Conservation (phyloP, 1,284 basidiomycete genomes). For the Microbotryum intermedium region DNA sequence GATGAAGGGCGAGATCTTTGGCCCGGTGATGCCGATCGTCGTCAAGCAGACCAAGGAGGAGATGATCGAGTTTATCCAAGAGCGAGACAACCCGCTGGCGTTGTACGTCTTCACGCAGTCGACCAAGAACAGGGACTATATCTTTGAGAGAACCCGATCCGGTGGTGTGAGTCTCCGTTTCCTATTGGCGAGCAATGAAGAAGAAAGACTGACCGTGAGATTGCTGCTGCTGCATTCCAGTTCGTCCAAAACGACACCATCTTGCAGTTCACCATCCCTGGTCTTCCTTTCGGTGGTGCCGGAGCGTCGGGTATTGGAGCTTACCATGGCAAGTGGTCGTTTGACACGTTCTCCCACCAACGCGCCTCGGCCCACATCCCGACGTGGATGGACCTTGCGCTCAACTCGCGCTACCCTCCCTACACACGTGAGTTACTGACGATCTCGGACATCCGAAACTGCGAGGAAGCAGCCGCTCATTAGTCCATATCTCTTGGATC, state of each 20-base stretch:
- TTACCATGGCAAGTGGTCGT: constrained; percentile 32
- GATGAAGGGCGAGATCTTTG: constrained; percentile 43
- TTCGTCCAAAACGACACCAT: constrained; percentile 35
- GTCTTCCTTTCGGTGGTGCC: constrained; percentile 31
- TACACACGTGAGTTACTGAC: constrained; percentile 27
- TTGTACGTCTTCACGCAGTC: constrained; percentile 40
- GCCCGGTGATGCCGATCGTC: constrained; percentile 40
- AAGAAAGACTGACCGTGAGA: background rate
- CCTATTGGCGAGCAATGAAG: background rate
- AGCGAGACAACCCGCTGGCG: constrained; percentile 40
- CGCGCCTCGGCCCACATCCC: constrained; percentile 39
- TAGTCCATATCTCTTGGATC: no score
- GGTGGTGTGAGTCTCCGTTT: constrained; percentile 6
- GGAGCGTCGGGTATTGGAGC: constrained; percentile 29
- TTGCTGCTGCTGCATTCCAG: background rate
- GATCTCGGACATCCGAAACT: no score
- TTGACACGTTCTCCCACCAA: constrained; percentile 41
- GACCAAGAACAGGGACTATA: constrained; percentile 33
- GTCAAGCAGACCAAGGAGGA: constrained; percentile 7
- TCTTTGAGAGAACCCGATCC: constrained; percentile 23
- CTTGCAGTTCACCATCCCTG: constrained; percentile 30
- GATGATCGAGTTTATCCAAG: constrained; percentile 33
- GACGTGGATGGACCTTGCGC: constrained; percentile 36
- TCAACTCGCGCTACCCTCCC: constrained; percentile 40
- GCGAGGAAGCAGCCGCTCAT: no score